Conservation (phyloP, 495 filamentous ascomycete species). For the Apiosordaria backusii region DNA sequence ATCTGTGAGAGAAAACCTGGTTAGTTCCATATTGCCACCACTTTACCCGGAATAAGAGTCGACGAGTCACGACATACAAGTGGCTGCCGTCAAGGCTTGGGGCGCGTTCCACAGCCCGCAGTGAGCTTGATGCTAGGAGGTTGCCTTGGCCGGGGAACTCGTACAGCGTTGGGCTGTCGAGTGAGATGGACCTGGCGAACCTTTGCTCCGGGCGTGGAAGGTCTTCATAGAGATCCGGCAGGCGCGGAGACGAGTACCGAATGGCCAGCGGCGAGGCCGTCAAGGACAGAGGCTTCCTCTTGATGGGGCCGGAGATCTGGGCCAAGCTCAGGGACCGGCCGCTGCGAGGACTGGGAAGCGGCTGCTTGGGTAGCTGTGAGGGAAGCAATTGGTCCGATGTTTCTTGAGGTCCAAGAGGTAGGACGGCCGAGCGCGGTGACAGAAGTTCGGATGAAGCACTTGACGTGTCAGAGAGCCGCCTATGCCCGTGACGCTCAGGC, state of each 20-base stretch:
- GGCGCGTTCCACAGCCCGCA: conserved; percentile 21
- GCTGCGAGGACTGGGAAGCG: conserved; percentile 31
- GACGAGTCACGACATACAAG: conserved; percentile 23
- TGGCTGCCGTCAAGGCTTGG: conserved; percentile 21
- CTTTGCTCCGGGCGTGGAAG: conserved; percentile 44
- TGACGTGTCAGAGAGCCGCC: conserved; percentile 27
- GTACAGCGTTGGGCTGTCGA: conserved; percentile 57
- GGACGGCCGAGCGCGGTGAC: conserved; percentile 24
- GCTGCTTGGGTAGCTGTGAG: conserved; percentile 8
- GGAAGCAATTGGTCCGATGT: conserved; percentile 23
- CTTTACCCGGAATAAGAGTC: conserved; percentile 22
- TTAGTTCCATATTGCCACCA: conserved; percentile 28
- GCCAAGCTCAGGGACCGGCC: conserved; percentile 33
- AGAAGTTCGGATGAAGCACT: conserved; percentile 29
- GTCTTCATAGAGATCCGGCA: conserved; percentile 35
- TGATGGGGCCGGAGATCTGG: conserved; percentile 37
- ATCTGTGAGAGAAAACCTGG: conserved; percentile 23
- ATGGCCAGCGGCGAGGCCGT: conserved; percentile 50
- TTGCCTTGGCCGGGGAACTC: conserved; percentile 44
- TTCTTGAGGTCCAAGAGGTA: conserved; percentile 18
- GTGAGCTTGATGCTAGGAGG: conserved; percentile 15
- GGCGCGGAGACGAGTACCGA: conserved; percentile 47
- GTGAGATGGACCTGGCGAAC: conserved; percentile 47
- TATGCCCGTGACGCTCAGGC: background rate
- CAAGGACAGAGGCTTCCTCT: conserved; percentile 52